Percentiles rank a stretch among this genome's conserved stretches.
Evolutionary conservation across 139 green algal genomes (phyloP).

Genomic region (Closterium sp.): DNA sequence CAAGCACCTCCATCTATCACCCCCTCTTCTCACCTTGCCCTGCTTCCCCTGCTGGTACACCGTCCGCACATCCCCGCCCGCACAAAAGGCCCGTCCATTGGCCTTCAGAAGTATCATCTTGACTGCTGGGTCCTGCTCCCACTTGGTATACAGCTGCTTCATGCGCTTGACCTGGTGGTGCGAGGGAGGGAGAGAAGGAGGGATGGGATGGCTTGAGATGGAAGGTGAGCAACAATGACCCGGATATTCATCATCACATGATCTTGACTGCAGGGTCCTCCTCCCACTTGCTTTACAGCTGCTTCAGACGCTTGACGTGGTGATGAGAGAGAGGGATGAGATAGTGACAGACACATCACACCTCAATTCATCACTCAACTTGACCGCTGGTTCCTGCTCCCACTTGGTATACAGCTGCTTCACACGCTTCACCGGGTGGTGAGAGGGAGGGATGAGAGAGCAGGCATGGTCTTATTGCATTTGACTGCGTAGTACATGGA

Average conservation of each 20-base stretch:
- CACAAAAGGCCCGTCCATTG: conserved; percentile 41
- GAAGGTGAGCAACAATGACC: no score
- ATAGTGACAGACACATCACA: no score
- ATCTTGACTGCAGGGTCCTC: no score
- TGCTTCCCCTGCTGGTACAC: conserved; percentile 25
- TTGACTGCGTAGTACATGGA: no score
- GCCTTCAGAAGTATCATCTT: conserved; percentile 37
- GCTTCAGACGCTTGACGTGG: no score
- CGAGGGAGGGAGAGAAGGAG: neutral
- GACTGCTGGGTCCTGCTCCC: conserved; percentile 25
- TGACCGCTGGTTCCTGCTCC: conserved; percentile 22
- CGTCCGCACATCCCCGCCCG: conserved; percentile 45
- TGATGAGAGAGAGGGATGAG: no score
- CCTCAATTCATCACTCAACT: no score
- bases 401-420: conserved; percentile 40
- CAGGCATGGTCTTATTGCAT: no score
- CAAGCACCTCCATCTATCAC: no score
- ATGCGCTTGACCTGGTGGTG: neutral
- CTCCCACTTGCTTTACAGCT: no score
- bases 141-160: conserved; percentile 39
- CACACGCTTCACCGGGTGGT: neutral
- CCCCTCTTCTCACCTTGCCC: neutral
- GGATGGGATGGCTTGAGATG: neutral
- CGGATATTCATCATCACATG: no score
- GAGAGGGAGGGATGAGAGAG: neutral